Evolutionary conservation across 306 rosid species (phyloP), one percentile per base, ranked within the genome.

Genomic region (Vachellia collinsii): DNA sequence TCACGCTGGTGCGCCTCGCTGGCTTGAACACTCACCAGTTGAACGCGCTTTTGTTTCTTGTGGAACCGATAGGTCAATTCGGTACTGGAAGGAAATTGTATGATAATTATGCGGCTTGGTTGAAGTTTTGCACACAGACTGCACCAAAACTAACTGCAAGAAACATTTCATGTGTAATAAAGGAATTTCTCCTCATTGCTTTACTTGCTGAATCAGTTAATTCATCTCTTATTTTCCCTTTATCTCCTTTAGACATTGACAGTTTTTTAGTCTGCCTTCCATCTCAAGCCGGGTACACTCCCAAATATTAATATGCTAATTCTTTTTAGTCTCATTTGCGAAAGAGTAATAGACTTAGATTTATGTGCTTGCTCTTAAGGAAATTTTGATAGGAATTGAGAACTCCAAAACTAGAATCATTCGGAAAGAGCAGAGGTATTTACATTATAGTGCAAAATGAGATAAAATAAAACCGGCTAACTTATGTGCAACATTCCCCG

Each of bases 1-100:
- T 87, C 98, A 92, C 76, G 80, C 79, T 19, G 98, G 97, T 43
- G 92, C 91, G 14, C 97, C 96, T 19, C 97, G 98, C 70, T 92
- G 98, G 97, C 91, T 94, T 54, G 98, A 90, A 46, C 97, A 94
- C 88, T 94, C 95, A 1, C 94, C 92, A 19, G 17, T 73, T 9
- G 98, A 92, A 79, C 85, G 92, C 1, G 90, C 97, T 50, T 92
- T 92, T 65, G 79, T 92, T 82, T 87, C 98, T 53, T 92, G 94
- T 65, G 98, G 98, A 72, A 91, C 87, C 19, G 97, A 94, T 83
- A 88, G 92, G 84, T 91, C 98, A 65, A 81, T 92, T 43, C 90
- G 98, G 59, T 91, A 90, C 81, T 94, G 98, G 98, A 94, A 92
- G 82, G 98, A 87, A 86, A 77, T 42, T 80, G 63, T 39, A 17